These are phyloP conservation scores for Vitis hybrid DNA, from an alignment of 177 flowering plant species.

Conservation along the genomic window DNA sequence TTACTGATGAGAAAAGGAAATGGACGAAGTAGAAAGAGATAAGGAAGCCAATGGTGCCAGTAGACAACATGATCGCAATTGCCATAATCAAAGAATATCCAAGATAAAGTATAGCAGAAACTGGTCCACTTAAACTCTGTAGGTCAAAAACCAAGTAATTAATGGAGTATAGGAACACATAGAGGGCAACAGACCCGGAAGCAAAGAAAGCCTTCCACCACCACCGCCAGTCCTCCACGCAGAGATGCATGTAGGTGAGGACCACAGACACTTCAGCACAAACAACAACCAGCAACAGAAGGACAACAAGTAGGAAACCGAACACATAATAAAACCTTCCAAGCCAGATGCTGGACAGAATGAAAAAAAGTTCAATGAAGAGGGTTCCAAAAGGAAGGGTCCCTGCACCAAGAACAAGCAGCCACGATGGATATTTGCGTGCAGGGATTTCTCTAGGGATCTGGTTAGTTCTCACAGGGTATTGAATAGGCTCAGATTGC, in stretches of 20 bases:
- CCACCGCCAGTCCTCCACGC: constrained; percentile 24
- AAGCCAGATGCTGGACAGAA: constrained; percentile 22
- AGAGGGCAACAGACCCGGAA: constrained; percentile 18
- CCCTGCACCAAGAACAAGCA: constrained; percentile 22
- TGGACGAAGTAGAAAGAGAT: constrained; percentile 24
- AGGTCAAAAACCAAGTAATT: constrained; percentile 22
- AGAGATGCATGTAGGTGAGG: constrained; percentile 19
- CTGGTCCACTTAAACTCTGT: constrained; percentile 20
- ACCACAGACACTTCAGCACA: constrained; percentile 24
- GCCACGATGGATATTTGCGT: constrained; percentile 21
- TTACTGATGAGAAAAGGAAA: constrained; percentile 24
- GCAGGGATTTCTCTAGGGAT: constrained; percentile 28
- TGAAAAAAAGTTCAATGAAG: constrained; percentile 18
- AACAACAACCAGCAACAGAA: constrained; percentile 13
- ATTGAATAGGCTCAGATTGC: constrained; percentile 10
- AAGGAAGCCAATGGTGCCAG: constrained; percentile 24
- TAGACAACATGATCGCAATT: constrained; percentile 21
- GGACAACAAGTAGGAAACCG: constrained; percentile 19
- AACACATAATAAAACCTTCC: constrained; percentile 20
- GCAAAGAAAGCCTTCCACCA: constrained; percentile 25
- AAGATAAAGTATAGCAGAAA: constrained; percentile 19
- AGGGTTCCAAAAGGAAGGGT: constrained; percentile 24
- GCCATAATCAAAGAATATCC: constrained; percentile 22
- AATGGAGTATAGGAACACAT: constrained; percentile 23
- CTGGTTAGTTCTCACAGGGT: constrained; percentile 18